phyloP scores from a whole-genome alignment of 108 stramenopile species.

The Thalassiosira profunda region DNA sequence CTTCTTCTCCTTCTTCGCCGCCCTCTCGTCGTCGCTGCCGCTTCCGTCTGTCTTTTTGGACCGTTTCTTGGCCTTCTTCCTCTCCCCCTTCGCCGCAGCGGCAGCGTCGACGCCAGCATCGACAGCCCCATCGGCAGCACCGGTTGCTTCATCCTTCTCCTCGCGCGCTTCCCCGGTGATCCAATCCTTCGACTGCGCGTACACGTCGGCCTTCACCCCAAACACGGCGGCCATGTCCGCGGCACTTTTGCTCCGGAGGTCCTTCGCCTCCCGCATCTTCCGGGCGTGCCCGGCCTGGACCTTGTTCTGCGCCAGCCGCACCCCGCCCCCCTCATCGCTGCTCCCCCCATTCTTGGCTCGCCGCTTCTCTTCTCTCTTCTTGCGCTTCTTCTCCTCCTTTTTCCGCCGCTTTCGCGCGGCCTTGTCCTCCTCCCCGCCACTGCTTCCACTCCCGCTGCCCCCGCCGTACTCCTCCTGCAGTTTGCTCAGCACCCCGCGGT shows the following conservation, averaged over 20 bases:
- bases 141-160: background rate
- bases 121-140: no score
- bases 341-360: slow-evolving; percentile 9
- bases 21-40: no score
- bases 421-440: slow-evolving; percentile 15
- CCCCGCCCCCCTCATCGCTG: background rate
- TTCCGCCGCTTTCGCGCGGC: slow-evolving; percentile 30
- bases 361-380: slow-evolving; percentile 45
- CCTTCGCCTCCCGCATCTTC: slow-evolving; percentile 86
- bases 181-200: slow-evolving; percentile 20
- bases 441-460: slow-evolving; percentile 1
- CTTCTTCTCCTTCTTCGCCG: no score
- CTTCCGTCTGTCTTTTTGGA: no score
- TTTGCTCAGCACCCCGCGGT: slow-evolving; percentile 52
- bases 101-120: no score
- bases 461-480: slow-evolving; percentile 30
- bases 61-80: no score
- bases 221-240: slow-evolving; percentile 88
- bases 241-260: slow-evolving; percentile 64
- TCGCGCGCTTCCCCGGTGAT: background rate
- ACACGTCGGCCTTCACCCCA: slow-evolving; percentile 63
- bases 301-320: slow-evolving; percentile 72
- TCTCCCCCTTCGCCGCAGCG: no score
- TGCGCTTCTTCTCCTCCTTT: slow-evolving; percentile 48
- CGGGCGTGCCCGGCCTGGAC: slow-evolving; percentile 81